These are phyloP conservation scores for Tubosaeta sp. DNA, from an alignment of 768 basidiomycete species.

Conservation along the genomic window DNA sequence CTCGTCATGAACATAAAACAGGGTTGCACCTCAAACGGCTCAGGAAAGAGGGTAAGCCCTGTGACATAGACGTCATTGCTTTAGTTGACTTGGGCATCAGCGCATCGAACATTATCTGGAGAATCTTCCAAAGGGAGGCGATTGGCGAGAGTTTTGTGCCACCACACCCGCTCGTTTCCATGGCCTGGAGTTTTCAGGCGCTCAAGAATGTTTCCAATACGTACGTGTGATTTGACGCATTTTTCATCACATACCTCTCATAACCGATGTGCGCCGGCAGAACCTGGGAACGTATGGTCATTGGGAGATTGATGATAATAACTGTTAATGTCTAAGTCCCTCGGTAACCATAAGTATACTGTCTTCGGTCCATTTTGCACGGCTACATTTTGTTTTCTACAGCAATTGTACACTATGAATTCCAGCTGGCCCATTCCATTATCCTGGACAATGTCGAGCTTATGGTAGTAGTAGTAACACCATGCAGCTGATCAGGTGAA, in stretches of 20 bases:
- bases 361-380: neutral
- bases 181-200: slow-evolving; percentile 23
- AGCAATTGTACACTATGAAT: too few species aligned
- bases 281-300: slow-evolving; percentile 17
- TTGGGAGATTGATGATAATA: slow-evolving; percentile 20
- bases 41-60: slow-evolving; percentile 22
- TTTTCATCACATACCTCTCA: neutral
- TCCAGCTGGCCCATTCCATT: too few species aligned
- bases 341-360: too few species aligned
- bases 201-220: slow-evolving; percentile 18
- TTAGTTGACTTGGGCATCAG: slow-evolving; percentile 10
- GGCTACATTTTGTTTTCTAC: too few species aligned
- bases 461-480: too few species aligned
- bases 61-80: neutral
- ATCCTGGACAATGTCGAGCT: too few species aligned
- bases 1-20: neutral
- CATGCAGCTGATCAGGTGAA: too few species aligned
- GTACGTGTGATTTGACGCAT: slow-evolving; percentile 3
- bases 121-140: slow-evolving; percentile 22
- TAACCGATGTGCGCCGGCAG: neutral
- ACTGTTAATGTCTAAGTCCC: slow-evolving; percentile 1
- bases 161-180: slow-evolving; percentile 29
- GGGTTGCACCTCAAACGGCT: slow-evolving; percentile 24
- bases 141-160: slow-evolving; percentile 33
- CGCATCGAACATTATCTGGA: slow-evolving; percentile 29